Evolutionary conservation across 257 asterid genomes (phyloP).

Genomic region (Fraxinus anomala): DNA sequence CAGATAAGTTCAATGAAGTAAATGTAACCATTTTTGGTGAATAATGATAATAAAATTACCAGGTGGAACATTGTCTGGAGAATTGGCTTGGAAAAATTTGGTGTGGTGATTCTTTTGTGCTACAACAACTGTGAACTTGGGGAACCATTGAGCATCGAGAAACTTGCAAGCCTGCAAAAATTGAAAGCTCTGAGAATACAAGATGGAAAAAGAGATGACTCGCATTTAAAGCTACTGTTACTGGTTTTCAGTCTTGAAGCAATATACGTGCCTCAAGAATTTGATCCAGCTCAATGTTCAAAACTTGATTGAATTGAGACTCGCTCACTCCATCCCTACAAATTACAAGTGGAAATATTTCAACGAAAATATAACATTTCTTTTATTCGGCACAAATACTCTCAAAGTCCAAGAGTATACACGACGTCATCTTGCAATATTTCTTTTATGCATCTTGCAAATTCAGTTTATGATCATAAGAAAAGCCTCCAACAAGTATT

Average conservation of each 20-base stretch:
- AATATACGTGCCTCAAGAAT: slow-evolving; percentile 48
- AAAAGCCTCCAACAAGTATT: too few species aligned
- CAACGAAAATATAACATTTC: too few species aligned
- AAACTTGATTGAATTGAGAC: slow-evolving; percentile 72
- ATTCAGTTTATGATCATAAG: too few species aligned
- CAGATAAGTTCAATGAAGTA: not conserved
- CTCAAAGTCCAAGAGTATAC: too few species aligned
- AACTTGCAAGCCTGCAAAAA: slow-evolving; percentile 63
- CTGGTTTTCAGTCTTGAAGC: not conserved
- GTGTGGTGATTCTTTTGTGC: slow-evolving; percentile 86
- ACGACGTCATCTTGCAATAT: too few species aligned
- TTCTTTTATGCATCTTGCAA: too few species aligned
- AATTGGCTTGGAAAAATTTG: slow-evolving; percentile 51
- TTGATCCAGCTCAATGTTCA: slow-evolving; percentile 67
- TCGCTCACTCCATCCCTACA: slow-evolving; percentile 78
- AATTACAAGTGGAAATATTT: not conserved
- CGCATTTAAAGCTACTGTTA: not conserved
- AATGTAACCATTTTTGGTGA: not conserved
- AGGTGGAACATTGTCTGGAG: slow-evolving; percentile 66
- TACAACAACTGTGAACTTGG: slow-evolving; percentile 58
- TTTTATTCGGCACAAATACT: too few species aligned
- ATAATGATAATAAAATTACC: slow-evolving; percentile 35
- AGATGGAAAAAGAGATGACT: not conserved
- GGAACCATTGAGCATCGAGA: slow-evolving; percentile 51
- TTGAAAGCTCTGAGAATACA: not conserved